Evolutionary conservation across 116 monocot genomes (phyloP).

Genomic region (Trichopus zeylanicus): DNA sequence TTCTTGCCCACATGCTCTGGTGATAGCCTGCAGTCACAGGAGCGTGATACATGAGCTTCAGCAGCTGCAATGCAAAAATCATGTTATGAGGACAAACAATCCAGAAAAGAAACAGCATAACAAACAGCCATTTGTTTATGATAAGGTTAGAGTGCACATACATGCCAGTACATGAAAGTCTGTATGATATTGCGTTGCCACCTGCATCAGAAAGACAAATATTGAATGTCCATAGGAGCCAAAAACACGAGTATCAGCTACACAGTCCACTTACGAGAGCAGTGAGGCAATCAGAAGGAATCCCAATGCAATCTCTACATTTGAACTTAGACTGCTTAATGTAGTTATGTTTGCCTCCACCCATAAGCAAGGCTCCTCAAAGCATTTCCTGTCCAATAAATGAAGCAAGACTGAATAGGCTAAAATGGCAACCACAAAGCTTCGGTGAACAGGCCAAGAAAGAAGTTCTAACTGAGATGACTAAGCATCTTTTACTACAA

Average conservation of each 20-base stretch:
- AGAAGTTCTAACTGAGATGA: no score
- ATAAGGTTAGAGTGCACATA: constrained; percentile 5
- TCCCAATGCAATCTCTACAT: constrained; percentile 73
- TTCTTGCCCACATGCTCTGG: constrained; percentile 65
- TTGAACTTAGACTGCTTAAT: constrained; percentile 59
- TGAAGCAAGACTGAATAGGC: background rate
- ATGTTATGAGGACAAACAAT: background rate
- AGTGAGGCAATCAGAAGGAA: constrained; percentile 83
- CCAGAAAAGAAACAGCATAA: background rate
- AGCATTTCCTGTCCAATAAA: constrained; percentile 48
- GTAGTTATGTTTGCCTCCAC: constrained; percentile 65
- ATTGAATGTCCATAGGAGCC: background rate
- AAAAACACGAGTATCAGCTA: constrained; percentile 2
- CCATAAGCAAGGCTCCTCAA: constrained; percentile 69
- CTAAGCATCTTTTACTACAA: no score
- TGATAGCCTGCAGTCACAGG: constrained; percentile 75
- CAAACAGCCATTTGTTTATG: background rate
- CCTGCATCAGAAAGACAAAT: constrained; percentile 34
- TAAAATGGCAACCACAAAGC: no score
- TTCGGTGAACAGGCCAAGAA: no score
- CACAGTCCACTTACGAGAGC: constrained; percentile 60
- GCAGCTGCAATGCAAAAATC: constrained; percentile 36
- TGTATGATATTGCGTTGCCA: constrained; percentile 82
- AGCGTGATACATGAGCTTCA: constrained; percentile 98
- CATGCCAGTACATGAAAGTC: constrained; percentile 94